A percentile compares a stretch with the other conserved stretches of the same genome.
Conservation (phyloP, 345 rosid species). For the Alliaria petiolata region DNA sequence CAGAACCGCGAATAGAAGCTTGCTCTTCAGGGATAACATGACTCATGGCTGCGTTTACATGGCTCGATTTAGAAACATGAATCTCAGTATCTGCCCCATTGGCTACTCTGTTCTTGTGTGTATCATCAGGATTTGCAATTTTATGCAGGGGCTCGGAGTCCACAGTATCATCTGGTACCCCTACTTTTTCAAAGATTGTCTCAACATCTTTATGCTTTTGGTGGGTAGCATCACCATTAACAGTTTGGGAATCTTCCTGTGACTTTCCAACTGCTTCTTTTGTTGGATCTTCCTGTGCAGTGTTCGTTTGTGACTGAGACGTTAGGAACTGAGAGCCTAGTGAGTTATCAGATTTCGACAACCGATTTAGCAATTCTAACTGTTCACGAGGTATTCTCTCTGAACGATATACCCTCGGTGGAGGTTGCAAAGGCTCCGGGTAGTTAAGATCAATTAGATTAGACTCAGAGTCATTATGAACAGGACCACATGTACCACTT, state of each 20-base stretch:
- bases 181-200: conserved; percentile 39
- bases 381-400: conserved; percentile 77
- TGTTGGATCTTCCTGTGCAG: conserved; percentile 38
- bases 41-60: conserved; percentile 24
- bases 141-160: conserved; percentile 34
- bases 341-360: conserved; percentile 73
- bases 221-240: conserved; percentile 39
- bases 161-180: conserved; percentile 36
- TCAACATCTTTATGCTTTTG: conserved; percentile 43
- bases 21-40: conserved; percentile 37
- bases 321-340: conserved; percentile 61
- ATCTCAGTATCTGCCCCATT: conserved; percentile 35
- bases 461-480: conserved; percentile 40
- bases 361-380: conserved; percentile 54
- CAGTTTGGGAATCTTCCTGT: conserved; percentile 32
- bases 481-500: conserved; percentile 36
- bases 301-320: conserved; percentile 47
- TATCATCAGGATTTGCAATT: too few relatives aligned
- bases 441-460: conserved; percentile 51
- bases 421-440: conserved; percentile 43
- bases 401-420: conserved; percentile 60
- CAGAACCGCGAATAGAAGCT: conserved; percentile 31
- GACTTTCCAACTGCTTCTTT: conserved; percentile 44
- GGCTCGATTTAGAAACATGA: conserved; percentile 29
- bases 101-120: conserved; percentile 30